Evolutionary conservation across 148 eudicot genomes (phyloP).

Genomic region (Chenopodium suecicum): DNA sequence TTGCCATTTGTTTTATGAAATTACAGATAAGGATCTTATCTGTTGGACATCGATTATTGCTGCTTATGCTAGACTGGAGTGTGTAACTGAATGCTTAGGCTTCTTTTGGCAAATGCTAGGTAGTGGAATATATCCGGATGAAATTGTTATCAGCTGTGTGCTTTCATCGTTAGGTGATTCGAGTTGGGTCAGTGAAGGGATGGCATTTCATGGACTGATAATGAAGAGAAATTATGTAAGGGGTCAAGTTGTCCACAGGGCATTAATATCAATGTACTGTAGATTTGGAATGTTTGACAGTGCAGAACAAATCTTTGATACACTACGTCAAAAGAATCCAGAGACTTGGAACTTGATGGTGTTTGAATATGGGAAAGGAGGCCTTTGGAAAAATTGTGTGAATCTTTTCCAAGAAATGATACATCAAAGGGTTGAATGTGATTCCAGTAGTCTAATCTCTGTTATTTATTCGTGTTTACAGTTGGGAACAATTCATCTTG

Average conservation of each 20-base stretch:
- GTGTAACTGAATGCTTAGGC: constrained; percentile 34
- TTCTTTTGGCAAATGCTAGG: constrained; percentile 51
- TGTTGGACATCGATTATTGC: constrained; percentile 68
- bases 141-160: constrained; percentile 53
- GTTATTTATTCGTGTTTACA: constrained; percentile 58
- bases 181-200: constrained; percentile 45
- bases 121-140: constrained; percentile 51
- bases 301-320: constrained; percentile 50
- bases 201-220: constrained; percentile 59
- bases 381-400: constrained; percentile 40
- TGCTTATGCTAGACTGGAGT: constrained; percentile 46
- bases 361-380: constrained; percentile 45
- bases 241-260: constrained; percentile 43
- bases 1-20: constrained; percentile 43
- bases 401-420: constrained; percentile 51
- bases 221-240: constrained; percentile 40
- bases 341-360: constrained; percentile 69
- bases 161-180: constrained; percentile 49
- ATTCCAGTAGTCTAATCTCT: constrained; percentile 40
- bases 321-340: constrained; percentile 27
- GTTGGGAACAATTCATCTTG: constrained; percentile 38
- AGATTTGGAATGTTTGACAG: constrained; percentile 42
- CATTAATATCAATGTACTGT: constrained; percentile 67
- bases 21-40: constrained; percentile 50
- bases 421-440: constrained; percentile 36